Conservation (phyloP, 768 basidiomycete species). For the Mrakia blollopis region DNA sequence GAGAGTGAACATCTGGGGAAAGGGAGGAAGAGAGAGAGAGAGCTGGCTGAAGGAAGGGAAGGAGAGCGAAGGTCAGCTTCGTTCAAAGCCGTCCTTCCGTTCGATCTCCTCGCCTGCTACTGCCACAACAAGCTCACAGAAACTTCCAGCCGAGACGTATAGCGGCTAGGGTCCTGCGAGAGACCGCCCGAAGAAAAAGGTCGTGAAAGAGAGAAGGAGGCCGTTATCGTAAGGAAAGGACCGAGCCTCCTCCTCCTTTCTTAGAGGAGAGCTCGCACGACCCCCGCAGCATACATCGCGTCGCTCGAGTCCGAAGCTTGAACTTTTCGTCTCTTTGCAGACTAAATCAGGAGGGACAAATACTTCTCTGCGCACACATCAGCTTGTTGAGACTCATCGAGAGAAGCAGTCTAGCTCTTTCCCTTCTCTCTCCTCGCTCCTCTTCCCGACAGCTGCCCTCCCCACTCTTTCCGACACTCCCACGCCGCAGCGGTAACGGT, state of each 20-base stretch:
- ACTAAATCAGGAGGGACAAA: too few relatives aligned
- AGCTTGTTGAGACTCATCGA: too few relatives aligned
- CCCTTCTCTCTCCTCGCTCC: too few relatives aligned
- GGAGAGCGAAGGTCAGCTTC: not conserved
- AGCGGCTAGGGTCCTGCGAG: not conserved
- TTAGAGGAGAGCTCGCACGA: conserved; percentile 6
- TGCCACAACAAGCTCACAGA: not conserved
- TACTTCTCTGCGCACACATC: too few relatives aligned
- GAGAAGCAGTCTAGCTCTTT: too few relatives aligned
- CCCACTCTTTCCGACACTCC: too few relatives aligned
- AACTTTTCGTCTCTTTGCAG: too few relatives aligned
- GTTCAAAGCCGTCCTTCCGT: not conserved
- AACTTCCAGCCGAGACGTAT: not conserved
- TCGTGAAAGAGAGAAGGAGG: not conserved
- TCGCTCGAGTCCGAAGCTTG: not conserved
- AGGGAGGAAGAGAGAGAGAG: not conserved
- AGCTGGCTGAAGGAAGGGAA: not conserved
- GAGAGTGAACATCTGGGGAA: not conserved
- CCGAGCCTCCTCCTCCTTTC: not conserved
- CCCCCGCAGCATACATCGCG: not conserved
- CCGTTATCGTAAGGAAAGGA: not conserved
- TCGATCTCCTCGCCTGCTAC: not conserved
- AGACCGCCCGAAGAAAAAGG: not conserved
- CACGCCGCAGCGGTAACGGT: too few relatives aligned
- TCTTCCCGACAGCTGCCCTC: too few relatives aligned